Base-by-base conservation (phyloP, 768 basidiomycete species). In the Suillus placidus region DNA sequence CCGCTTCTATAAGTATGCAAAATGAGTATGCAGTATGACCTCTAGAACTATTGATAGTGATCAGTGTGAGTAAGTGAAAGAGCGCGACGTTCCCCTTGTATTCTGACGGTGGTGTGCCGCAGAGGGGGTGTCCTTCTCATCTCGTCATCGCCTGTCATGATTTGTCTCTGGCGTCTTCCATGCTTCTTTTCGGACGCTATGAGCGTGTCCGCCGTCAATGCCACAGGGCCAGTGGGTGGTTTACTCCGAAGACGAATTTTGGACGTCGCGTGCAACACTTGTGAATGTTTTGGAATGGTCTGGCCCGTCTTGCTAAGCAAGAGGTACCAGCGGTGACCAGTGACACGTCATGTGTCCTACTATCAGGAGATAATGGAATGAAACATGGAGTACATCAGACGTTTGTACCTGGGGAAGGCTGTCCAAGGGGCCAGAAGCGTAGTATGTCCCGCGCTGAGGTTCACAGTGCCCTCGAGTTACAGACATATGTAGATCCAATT, bases 101-200 rank as follows among this genome's bases (percentile, higher is more conserved):
- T 49, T 10, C n/a, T 49, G 47, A 23, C 6, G 23, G 47, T 13
- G 14, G 47, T 49, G 23, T 13, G 37, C 56, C 56, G 37, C n/a
- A 37, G 55, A 58, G 9, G 40, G 26, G 30, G 4, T 30, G 9
- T 37, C 57, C 23, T 60, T 42, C 58, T 42, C 26, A 42, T 60
- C 40, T 60, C 58, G 58, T 60, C 40, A 60, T 60, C 18, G 37
- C 10, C 8, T 30, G 58, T 30, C 38, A 20, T 37, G 26, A 52
- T 16, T 52, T 4, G 26, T 32, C 32, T 9, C 7, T 58, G 56
- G 18, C 26, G 40, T 60, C 6, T 32, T 60, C 58, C 18, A 26
- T 42, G 38, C 58, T 60, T 60, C 58, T 42, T 26, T 32, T 60
- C 58, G 58, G 38, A 42, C 26, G 38, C 38, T 26, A 42, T 60